Percentiles rank a stretch among this genome's conserved stretches.
Evolutionary conservation across 768 basidiomycete genomes (phyloP).

Genomic region (Chalciporus piperatus): DNA sequence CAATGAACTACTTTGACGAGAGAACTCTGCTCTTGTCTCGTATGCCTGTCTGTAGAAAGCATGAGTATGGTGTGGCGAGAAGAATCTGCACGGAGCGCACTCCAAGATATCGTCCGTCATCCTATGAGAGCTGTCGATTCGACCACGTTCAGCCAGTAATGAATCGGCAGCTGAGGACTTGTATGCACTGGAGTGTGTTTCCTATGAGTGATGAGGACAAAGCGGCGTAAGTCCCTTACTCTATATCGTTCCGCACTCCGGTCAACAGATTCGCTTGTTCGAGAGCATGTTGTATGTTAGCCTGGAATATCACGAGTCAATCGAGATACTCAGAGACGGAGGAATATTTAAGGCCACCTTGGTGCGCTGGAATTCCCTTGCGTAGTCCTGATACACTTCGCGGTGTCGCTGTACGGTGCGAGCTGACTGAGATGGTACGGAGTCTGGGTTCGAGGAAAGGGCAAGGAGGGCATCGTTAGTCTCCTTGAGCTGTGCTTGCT

Average conservation of each 20-base stretch:
- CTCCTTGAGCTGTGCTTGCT: constrained; percentile 67
- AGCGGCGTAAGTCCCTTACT: constrained; percentile 47
- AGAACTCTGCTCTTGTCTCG: constrained; percentile 92
- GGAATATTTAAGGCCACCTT: constrained; percentile 48
- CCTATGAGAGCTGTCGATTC: constrained; percentile 88
- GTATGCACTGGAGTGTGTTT: constrained; percentile 63
- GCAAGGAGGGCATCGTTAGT: constrained; percentile 76
- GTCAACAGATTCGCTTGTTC: constrained; percentile 85
- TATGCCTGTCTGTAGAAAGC: constrained; percentile 78
- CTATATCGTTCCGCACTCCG: constrained; percentile 94
- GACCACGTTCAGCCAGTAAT: constrained; percentile 80
- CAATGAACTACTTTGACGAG: constrained; percentile 73
- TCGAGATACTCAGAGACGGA: background rate
- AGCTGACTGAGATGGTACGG: constrained; percentile 71
- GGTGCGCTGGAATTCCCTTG: constrained; percentile 80
- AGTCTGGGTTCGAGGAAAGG: constrained; percentile 63
- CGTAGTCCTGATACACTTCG: constrained; percentile 87
- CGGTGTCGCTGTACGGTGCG: constrained; percentile 88
- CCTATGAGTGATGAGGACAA: background rate
- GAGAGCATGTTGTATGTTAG: constrained; percentile 77
- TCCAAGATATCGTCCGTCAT: constrained; percentile 93
- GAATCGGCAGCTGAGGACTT: constrained; percentile 87
- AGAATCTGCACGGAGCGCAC: constrained; percentile 43
- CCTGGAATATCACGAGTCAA: constrained; percentile 38
- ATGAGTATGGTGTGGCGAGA: background rate